Percentiles rank a stretch among this genome's conserved stretches.
Evolutionary conservation across 805 yeast genomes (phyloP).

Genomic region (Zygotorulaspora danielsina): DNA sequence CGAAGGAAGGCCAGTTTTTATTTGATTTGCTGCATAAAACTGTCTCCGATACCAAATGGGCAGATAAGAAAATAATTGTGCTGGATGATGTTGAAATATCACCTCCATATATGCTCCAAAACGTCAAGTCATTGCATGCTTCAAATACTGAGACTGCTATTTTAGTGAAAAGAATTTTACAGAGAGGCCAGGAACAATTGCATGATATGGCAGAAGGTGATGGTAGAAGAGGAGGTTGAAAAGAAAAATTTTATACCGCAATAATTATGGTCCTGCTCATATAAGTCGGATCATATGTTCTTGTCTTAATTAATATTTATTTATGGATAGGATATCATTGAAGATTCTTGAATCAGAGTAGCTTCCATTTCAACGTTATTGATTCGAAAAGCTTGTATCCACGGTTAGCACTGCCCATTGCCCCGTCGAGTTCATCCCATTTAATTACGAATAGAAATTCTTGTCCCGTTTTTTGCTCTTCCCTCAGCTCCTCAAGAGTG

Average conservation of each 20-base stretch:
- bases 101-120: constrained; percentile 41
- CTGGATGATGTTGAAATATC: constrained; percentile 44
- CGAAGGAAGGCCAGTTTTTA: constrained; percentile 42
- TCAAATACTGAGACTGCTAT: constrained; percentile 35
- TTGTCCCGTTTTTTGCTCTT: constrained; percentile 17
- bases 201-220: constrained; percentile 18
- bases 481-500: constrained; percentile 14
- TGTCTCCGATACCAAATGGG: constrained; percentile 44
- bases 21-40: constrained; percentile 45
- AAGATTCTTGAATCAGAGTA: constrained; percentile 1
- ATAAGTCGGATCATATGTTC: not conserved
- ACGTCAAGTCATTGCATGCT: constrained; percentile 20
- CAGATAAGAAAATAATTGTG: constrained; percentile 41
- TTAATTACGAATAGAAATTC: constrained; percentile 15
- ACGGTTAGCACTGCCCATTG: constrained; percentile 52
- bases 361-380: constrained; percentile 37
- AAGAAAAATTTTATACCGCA: no score
- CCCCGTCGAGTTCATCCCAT: constrained; percentile 65
- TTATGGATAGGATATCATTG: not conserved
- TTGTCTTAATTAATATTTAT: not conserved
- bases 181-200: constrained; percentile 45
- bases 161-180: constrained; percentile 47
- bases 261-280: no score
- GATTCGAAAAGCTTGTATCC: constrained; percentile 53
- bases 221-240: constrained; percentile 53